Percentiles rank a stretch among this genome's conserved stretches.
phyloP scores from a whole-genome alignment of 2,329 filamentous ascomycete species.

The Zymoseptoria passerinii region DNA sequence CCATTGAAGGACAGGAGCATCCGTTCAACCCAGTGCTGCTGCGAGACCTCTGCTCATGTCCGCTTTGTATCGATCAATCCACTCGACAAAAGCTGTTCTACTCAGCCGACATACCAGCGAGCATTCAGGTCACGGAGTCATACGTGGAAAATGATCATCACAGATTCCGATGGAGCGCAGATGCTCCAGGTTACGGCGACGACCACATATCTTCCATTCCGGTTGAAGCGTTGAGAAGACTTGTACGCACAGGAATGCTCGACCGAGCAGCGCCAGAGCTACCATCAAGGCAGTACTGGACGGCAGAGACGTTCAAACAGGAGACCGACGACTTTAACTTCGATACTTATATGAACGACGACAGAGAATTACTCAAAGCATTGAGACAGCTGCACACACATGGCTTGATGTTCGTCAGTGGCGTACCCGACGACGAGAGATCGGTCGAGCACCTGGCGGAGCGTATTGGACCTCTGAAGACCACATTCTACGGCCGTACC shows the following conservation, averaged over 20 bases:
- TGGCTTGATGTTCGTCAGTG: conserved; percentile 69
- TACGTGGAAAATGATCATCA: conserved; percentile 32
- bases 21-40: conserved; percentile 31
- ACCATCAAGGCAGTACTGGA: conserved; percentile 31
- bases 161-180: conserved; percentile 46
- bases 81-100: conserved; percentile 58
- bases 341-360: conserved; percentile 58
- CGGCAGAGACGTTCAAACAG: conserved; percentile 36
- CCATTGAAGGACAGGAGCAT: conserved; percentile 1
- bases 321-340: conserved; percentile 57
- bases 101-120: conserved; percentile 52
- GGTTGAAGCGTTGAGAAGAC: conserved; percentile 1
- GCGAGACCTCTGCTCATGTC: conserved; percentile 52
- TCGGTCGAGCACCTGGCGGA: conserved; percentile 58
- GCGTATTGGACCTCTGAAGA: conserved; percentile 68
- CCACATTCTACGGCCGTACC: conserved; percentile 84
- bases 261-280: neutral
- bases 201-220: conserved; percentile 35
- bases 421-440: conserved; percentile 52
- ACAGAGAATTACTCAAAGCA: conserved; percentile 50
- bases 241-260: neutral
- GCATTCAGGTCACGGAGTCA: conserved; percentile 34
- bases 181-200: conserved; percentile 39
- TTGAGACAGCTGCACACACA: conserved; percentile 55
- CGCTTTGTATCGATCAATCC: conserved; percentile 49